Conservation (phyloP, 352 stramenopile genomes). For the Globisporangium radiosum region DNA sequence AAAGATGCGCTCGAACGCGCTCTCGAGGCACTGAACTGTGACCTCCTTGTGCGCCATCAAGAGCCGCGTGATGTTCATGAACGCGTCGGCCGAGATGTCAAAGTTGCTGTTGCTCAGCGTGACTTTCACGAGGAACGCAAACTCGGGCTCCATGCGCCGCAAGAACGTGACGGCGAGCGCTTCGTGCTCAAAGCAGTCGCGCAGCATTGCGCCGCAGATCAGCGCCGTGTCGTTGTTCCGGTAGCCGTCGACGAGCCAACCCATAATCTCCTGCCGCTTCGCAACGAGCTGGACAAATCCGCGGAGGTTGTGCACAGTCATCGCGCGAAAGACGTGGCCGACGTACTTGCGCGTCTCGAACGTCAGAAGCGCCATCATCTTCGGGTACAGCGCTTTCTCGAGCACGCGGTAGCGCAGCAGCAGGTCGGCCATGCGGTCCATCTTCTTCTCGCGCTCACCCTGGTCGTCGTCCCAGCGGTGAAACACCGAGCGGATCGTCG, state of each 20-base stretch:
- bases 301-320: conserved; percentile 66
- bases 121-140: conserved; percentile 62
- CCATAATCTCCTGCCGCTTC: conserved; percentile 61
- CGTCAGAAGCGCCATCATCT: conserved; percentile 61
- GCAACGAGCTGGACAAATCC: conserved; percentile 55
- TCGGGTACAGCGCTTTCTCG: conserved; percentile 66
- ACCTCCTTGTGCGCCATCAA: conserved; percentile 59
- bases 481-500: conserved; percentile 69
- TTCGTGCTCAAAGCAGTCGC: conserved; percentile 72
- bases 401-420: conserved; percentile 65
- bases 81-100: conserved; percentile 77
- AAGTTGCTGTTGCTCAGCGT: conserved; percentile 79
- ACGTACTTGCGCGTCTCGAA: conserved; percentile 85
- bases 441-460: conserved; percentile 66
- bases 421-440: conserved; percentile 73
- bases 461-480: conserved; percentile 71
- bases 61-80: conserved; percentile 71
- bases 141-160: conserved; percentile 46
- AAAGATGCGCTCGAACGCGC: conserved; percentile 66
- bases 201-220: conserved; percentile 74
- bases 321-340: conserved; percentile 63
- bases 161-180: conserved; percentile 55
- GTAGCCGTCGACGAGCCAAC: conserved; percentile 70
- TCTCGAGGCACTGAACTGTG: conserved; percentile 41
- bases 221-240: conserved; percentile 63